These are phyloP conservation scores for Ambrosia artemisiifolia DNA, from an alignment of 129 eudicot genomes.

Conservation along the genomic window DNA sequence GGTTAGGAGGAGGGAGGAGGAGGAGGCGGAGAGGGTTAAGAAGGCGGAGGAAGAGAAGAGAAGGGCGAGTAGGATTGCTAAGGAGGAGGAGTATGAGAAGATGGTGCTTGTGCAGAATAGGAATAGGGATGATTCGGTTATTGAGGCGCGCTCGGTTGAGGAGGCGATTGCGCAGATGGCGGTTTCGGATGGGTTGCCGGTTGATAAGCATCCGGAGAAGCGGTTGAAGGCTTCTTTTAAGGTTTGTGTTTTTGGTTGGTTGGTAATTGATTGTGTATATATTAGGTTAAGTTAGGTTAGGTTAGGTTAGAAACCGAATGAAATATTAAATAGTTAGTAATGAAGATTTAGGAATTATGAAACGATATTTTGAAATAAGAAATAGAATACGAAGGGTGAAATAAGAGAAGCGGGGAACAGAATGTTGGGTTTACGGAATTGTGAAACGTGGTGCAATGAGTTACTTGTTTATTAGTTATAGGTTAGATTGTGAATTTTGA, in stretches of 20 bases:
- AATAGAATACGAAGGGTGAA: too few relatives aligned
- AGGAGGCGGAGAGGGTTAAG: slow-evolving; percentile 47
- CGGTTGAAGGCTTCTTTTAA: slow-evolving; percentile 86
- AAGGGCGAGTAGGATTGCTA: slow-evolving; percentile 62
- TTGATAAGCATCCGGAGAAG: slow-evolving; percentile 90
- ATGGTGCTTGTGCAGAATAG: slow-evolving; percentile 64
- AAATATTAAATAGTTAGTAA: too few relatives aligned
- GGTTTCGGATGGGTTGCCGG: slow-evolving; percentile 52
- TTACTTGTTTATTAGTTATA: too few relatives aligned
- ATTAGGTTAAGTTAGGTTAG: too few relatives aligned
- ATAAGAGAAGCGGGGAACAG: too few relatives aligned
- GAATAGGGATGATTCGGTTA: slow-evolving; percentile 70
- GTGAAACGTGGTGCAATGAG: too few relatives aligned
- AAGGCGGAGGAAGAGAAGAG: slow-evolving; percentile 72
- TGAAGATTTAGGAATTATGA: too few relatives aligned
- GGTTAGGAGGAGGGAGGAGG: slow-evolving; percentile 66
- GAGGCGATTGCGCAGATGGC: slow-evolving; percentile 82
- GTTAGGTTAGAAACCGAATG: too few relatives aligned
- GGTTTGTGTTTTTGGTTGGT: slow-evolving; percentile 34
- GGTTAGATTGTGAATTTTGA: neutral
- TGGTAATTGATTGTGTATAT: neutral
- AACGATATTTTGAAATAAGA: too few relatives aligned
- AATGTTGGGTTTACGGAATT: too few relatives aligned
- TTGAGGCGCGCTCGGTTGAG: slow-evolving; percentile 78
- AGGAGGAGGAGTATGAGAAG: slow-evolving; percentile 89